Conservation (phyloP, 2,329 filamentous ascomycete genomes). For the Domatiomyces globalis region DNA sequence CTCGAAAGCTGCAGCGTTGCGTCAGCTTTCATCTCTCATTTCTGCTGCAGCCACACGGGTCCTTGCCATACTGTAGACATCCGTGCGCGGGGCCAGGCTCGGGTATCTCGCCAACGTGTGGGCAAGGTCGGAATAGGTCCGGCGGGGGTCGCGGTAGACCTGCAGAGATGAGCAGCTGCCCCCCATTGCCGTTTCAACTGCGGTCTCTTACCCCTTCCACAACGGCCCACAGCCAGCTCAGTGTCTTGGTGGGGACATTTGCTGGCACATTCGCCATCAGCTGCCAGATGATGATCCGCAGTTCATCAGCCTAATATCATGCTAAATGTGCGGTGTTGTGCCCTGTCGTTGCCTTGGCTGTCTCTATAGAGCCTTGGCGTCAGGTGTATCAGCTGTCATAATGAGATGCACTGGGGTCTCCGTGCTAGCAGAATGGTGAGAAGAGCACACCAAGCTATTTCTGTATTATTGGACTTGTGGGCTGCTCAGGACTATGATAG, state of each 20-base stretch:
- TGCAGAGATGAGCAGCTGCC: conserved; percentile 26
- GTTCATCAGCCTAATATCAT: neutral
- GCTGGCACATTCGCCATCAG: conserved; percentile 28
- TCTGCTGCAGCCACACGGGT: neutral
- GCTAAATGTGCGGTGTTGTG: too few relatives aligned
- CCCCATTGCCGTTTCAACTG: neutral
- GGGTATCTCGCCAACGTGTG: conserved; percentile 66
- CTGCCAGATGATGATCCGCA: neutral
- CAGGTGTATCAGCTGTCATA: too few relatives aligned
- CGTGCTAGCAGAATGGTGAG: too few relatives aligned
- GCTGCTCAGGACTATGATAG: too few relatives aligned
- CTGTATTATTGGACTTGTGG: too few relatives aligned
- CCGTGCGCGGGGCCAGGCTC: conserved; percentile 64
- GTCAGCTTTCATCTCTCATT: conserved; percentile 4
- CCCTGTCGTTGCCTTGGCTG: too few relatives aligned
- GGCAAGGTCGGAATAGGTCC: conserved; percentile 82
- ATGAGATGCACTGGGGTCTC: too few relatives aligned
- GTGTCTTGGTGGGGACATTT: conserved; percentile 71
- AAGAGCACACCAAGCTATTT: too few relatives aligned
- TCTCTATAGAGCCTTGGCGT: too few relatives aligned
- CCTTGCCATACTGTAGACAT: conserved; percentile 69
- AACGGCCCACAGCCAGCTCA: conserved; percentile 92
- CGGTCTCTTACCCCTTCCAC: conserved; percentile 50
- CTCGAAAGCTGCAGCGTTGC: conserved; percentile 54
- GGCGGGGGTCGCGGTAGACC: conserved; percentile 89